Evolutionary conservation across 2,329 filamentous ascomycete species (phyloP).

Genomic region (Venturia effusa): DNA sequence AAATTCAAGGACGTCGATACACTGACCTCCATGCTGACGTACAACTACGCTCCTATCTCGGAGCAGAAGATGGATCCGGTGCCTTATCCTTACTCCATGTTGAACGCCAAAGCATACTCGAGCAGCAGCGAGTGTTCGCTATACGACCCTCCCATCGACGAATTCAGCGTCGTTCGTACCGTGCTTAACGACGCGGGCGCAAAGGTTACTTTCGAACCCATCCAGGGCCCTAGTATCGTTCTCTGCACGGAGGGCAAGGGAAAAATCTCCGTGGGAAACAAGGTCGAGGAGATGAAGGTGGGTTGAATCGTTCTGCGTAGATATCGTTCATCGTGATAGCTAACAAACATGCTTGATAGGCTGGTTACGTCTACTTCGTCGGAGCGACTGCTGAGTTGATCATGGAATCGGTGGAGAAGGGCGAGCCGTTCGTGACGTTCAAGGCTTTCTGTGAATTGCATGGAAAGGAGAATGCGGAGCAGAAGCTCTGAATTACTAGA

Average conservation of each 20-base stretch:
- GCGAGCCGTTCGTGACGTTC: constrained; percentile 71
- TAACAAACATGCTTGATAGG: no score
- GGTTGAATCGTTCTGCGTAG: neutral
- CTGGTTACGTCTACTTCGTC: constrained; percentile 48
- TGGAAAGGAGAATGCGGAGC: neutral
- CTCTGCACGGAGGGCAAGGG: constrained; percentile 81
- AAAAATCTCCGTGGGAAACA: constrained; percentile 74
- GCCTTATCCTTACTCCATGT: constrained; percentile 74
- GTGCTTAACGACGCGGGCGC: constrained; percentile 58
- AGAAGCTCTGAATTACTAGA: neutral
- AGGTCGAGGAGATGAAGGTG: constrained; percentile 53
- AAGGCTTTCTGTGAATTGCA: constrained; percentile 88
- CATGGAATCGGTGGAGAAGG: constrained; percentile 53
- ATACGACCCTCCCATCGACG: constrained; percentile 93
- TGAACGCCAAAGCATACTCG: constrained; percentile 74
- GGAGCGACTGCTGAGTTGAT: constrained; percentile 78
- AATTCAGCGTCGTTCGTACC: constrained; percentile 82
- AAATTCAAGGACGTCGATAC: constrained; percentile 97
- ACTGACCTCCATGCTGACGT: constrained; percentile 83
- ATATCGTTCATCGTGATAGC: no score
- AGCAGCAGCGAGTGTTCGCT: constrained; percentile 61
- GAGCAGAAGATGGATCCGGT: constrained; percentile 85
- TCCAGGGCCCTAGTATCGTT: constrained; percentile 82
- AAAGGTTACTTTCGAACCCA: constrained; percentile 78
- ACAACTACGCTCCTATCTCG: constrained; percentile 86